Evolutionary conservation across 2,329 filamentous ascomycete species (phyloP).

Genomic region (Aspergillus thermomutatus): DNA sequence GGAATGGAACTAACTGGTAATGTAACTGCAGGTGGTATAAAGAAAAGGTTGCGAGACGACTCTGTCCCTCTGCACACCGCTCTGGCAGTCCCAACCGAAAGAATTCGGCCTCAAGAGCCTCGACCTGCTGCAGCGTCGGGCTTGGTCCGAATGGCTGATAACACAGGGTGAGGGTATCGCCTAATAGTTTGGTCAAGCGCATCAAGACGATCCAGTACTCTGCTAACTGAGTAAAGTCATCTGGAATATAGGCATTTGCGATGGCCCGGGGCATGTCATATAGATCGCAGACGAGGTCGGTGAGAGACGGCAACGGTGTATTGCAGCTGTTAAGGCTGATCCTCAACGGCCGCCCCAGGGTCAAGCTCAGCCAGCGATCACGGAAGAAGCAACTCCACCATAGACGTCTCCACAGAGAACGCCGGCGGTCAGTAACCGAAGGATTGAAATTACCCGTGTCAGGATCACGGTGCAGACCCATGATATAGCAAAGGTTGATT

Average conservation of each 20-base stretch:
- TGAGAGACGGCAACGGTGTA: slow-evolving; percentile 24
- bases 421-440: slow-evolving; percentile 19
- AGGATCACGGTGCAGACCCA: slow-evolving; percentile 41
- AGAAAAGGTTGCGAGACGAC: slow-evolving; percentile 15
- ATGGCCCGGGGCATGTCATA: slow-evolving; percentile 6
- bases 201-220: slow-evolving; percentile 26
- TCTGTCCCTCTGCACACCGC: slow-evolving; percentile 9
- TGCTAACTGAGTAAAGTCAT: slow-evolving; percentile 19
- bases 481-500: slow-evolving; percentile 41
- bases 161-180: slow-evolving; percentile 20
- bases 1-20: slow-evolving; percentile 21
- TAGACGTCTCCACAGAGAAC: slow-evolving; percentile 35
- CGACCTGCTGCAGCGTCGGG: slow-evolving; percentile 17
- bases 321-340: slow-evolving; percentile 39
- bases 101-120: slow-evolving; percentile 21
- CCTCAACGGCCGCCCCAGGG: slow-evolving; percentile 38
- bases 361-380: slow-evolving; percentile 41
- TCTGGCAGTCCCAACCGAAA: slow-evolving; percentile 15
- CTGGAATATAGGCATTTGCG: slow-evolving; percentile 15
- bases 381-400: slow-evolving; percentile 43
- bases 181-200: slow-evolving; percentile 23
- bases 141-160: slow-evolving; percentile 19
- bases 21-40: slow-evolving; percentile 27
- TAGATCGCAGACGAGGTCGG: slow-evolving; percentile 26
- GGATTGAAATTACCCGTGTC: slow-evolving; percentile 12